phyloP scores from a whole-genome alignment of 2,329 filamentous ascomycete species.

The Neonectria hederae region DNA sequence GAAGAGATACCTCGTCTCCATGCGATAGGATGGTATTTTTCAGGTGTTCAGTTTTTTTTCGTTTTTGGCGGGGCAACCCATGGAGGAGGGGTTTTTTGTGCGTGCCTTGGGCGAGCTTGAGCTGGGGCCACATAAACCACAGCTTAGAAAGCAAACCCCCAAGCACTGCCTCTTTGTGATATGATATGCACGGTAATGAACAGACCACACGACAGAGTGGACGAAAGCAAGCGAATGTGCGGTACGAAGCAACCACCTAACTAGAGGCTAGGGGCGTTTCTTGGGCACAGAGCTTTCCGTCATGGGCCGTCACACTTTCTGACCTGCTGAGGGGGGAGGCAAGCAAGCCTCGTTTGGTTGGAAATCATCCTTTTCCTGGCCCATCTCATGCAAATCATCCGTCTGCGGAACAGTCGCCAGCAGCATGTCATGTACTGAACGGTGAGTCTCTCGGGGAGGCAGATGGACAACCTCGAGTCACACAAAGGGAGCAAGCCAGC shows the following conservation, averaged over 20 bases:
- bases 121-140: background rate
- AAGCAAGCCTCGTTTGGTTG: background rate
- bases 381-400: slow-evolving; percentile 22
- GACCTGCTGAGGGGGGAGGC: slow-evolving; percentile 4
- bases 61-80: slow-evolving; percentile 17
- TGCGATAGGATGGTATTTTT: slow-evolving; percentile 12
- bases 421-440: background rate
- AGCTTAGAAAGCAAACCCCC: slow-evolving; percentile 9
- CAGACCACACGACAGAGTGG: background rate
- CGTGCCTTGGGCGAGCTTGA: background rate
- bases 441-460: slow-evolving; percentile 23
- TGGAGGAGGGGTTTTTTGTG: slow-evolving; percentile 11
- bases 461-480: background rate
- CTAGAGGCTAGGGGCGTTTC: background rate
- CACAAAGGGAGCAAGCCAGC: background rate
- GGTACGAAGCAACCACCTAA: too few relatives aligned
- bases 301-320: slow-evolving; percentile 10
- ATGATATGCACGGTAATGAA: background rate
- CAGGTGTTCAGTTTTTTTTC: background rate
- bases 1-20: slow-evolving; percentile 22
- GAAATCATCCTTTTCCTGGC: slow-evolving; percentile 1
- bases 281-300: slow-evolving; percentile 15
- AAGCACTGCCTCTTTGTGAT: background rate
- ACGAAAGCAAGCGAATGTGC: background rate
- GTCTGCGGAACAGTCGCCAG: slow-evolving; percentile 2